Evolutionary conservation across 257 asterid genomes (phyloP).

Genomic region (Anisodus tanguticus): DNA sequence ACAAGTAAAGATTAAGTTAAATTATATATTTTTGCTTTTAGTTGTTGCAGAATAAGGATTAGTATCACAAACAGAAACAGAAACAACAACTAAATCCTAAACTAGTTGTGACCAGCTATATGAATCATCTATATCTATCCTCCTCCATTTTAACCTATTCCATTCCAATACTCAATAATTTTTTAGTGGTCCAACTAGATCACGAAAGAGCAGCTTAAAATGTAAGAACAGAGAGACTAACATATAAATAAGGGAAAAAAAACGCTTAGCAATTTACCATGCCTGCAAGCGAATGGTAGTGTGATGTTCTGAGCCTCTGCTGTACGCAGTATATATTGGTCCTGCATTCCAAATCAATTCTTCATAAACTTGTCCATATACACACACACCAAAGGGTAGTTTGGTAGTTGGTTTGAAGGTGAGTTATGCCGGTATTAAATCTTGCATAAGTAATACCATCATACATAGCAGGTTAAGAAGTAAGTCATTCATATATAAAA

Average conservation of each 20-base stretch:
- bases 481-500: no score
- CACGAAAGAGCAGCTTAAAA: background rate
- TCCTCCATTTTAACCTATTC: background rate
- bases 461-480: no score
- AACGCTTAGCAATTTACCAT: conserved; percentile 50
- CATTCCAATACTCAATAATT: background rate
- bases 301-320: conserved; percentile 84
- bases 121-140: background rate
- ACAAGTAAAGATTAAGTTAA: background rate
- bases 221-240: conserved; percentile 1
- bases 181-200: background rate
- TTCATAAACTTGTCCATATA: background rate
- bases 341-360: conserved; percentile 53
- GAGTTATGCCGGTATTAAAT: no score
- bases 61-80: background rate
- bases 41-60: background rate
- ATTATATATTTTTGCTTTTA: background rate
- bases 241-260: background rate
- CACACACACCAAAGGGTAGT: background rate
- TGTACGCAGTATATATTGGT: conserved; percentile 88
- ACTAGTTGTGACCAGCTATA: background rate
- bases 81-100: background rate
- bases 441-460: no score
- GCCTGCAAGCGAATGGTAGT: conserved; percentile 97
- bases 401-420: no score